Conservation (phyloP, 139 green algal species). For the Raphidocelis subcapitata region DNA sequence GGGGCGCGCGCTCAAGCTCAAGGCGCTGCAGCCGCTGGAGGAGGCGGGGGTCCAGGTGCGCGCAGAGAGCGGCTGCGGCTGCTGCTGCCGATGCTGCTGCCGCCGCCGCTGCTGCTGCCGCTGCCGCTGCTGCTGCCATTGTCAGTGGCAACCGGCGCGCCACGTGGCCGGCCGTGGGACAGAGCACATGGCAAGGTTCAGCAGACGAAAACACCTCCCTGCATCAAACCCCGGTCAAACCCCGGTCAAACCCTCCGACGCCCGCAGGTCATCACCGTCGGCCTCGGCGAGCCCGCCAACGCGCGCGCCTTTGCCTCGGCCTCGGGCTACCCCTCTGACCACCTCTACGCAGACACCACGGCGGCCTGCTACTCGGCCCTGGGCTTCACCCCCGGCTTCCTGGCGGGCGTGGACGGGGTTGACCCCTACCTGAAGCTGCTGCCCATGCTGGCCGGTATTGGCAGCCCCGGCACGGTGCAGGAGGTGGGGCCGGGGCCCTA, state of each 20-base stretch:
- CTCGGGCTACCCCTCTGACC: slow-evolving; percentile 52
- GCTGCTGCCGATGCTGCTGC: background rate
- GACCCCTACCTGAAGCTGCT: slow-evolving; percentile 76
- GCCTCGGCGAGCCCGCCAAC: slow-evolving; percentile 48
- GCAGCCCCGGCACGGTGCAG: slow-evolving; percentile 72
- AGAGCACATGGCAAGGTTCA: too few relatives aligned
- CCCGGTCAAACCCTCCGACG: too few relatives aligned
- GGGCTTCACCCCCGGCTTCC: slow-evolving; percentile 52
- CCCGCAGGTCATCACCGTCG: slow-evolving; percentile 57
- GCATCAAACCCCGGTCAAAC: too few relatives aligned
- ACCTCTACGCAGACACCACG: slow-evolving; percentile 62
- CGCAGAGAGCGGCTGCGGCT: background rate
- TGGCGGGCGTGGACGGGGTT: slow-evolving; percentile 37
- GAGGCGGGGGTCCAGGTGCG: slow-evolving; percentile 30
- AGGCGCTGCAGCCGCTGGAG: slow-evolving; percentile 40
- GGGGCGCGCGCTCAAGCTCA: slow-evolving; percentile 60
- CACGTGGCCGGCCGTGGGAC: too few relatives aligned
- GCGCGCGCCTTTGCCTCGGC: slow-evolving; percentile 51
- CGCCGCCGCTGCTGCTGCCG: background rate
- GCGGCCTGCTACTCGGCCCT: slow-evolving; percentile 55
- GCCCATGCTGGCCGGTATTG: slow-evolving; percentile 77
- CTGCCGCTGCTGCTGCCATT: background rate
- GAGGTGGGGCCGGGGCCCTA: slow-evolving; percentile 38
- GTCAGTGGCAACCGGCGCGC: too few relatives aligned
- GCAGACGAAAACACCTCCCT: too few relatives aligned